A percentile compares a stretch with the other conserved stretches of the same genome.
Evolutionary conservation across 1,284 basidiomycete species (phyloP).

Genomic region (Moniliella sp.): DNA sequence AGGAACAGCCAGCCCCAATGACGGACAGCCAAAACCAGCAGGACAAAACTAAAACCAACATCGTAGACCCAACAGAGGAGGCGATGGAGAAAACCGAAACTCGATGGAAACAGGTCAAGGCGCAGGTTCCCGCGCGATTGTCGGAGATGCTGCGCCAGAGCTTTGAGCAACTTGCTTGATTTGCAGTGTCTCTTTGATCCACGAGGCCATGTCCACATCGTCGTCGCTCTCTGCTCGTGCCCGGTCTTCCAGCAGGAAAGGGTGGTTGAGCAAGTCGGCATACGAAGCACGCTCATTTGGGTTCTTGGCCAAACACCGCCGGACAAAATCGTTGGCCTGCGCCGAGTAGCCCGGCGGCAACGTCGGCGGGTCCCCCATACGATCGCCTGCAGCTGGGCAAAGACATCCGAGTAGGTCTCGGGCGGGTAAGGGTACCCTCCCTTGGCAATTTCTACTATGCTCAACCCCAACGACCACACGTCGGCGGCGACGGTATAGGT

Average conservation of each 20-base stretch:
- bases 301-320: slow-evolving; percentile 27
- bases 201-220: slow-evolving; percentile 32
- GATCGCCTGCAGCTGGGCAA: slow-evolving; percentile 83
- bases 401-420: slow-evolving; percentile 91
- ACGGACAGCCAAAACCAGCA: too few species aligned
- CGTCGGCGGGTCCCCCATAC: slow-evolving; percentile 78
- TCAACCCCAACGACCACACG: slow-evolving; percentile 90
- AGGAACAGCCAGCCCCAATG: too few species aligned
- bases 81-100: too few species aligned
- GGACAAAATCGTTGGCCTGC: slow-evolving; percentile 28
- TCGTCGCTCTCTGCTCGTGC: slow-evolving; percentile 8
- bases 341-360: slow-evolving; percentile 42
- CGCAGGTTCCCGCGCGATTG: too few species aligned
- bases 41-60: too few species aligned
- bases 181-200: too few species aligned
- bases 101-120: too few species aligned
- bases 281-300: slow-evolving; percentile 59
- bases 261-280: slow-evolving; percentile 57
- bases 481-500: slow-evolving; percentile 93
- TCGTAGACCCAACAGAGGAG: too few species aligned
- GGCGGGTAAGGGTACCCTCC: slow-evolving; percentile 91
- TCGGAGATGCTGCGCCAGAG: too few species aligned
- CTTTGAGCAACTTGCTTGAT: too few species aligned
- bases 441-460: slow-evolving; percentile 75
- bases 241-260: slow-evolving; percentile 42